phyloP scores from a whole-genome alignment of 345 rosid genomes.

The Streptanthus diversifolius region DNA sequence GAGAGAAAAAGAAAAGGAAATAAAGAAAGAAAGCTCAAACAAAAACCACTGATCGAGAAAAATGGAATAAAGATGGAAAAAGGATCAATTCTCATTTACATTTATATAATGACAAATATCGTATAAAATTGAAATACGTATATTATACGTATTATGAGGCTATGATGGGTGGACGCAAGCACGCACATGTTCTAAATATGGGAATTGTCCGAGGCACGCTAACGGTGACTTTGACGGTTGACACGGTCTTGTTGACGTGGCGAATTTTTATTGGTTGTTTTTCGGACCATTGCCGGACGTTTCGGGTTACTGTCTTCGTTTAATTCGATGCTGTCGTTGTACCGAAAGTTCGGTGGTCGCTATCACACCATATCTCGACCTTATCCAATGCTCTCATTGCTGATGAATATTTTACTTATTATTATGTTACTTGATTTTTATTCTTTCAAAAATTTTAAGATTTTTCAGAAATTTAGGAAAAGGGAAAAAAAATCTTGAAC shows the following conservation, averaged over 20 bases:
- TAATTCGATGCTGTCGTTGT: slow-evolving; percentile 6
- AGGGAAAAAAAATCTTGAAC: background rate
- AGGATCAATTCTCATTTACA: slow-evolving; percentile 3
- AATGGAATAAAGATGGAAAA: slow-evolving; percentile 18
- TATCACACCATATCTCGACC: slow-evolving; percentile 28
- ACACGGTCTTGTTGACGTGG: slow-evolving; percentile 31
- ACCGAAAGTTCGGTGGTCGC: slow-evolving; percentile 32
- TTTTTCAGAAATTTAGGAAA: background rate
- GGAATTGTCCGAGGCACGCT: slow-evolving; percentile 27
- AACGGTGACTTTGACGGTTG: slow-evolving; percentile 27
- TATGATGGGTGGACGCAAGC: background rate
- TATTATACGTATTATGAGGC: slow-evolving; percentile 13
- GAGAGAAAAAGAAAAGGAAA: background rate
- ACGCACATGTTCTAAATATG: slow-evolving; percentile 22
- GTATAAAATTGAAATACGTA: slow-evolving; percentile 18
- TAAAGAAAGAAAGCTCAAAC: background rate
- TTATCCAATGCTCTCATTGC: slow-evolving; percentile 24
- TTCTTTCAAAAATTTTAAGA: background rate
- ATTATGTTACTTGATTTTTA: background rate
- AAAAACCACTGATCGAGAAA: slow-evolving; percentile 19
- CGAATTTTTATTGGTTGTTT: background rate
- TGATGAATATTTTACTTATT: background rate
- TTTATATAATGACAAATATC: slow-evolving; percentile 7
- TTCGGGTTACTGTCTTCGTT: slow-evolving; percentile 24
- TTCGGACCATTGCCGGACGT: background rate